These are phyloP conservation scores for Moricandia arvensis DNA, from an alignment of 345 rosid genomes.

Conservation along the genomic window DNA sequence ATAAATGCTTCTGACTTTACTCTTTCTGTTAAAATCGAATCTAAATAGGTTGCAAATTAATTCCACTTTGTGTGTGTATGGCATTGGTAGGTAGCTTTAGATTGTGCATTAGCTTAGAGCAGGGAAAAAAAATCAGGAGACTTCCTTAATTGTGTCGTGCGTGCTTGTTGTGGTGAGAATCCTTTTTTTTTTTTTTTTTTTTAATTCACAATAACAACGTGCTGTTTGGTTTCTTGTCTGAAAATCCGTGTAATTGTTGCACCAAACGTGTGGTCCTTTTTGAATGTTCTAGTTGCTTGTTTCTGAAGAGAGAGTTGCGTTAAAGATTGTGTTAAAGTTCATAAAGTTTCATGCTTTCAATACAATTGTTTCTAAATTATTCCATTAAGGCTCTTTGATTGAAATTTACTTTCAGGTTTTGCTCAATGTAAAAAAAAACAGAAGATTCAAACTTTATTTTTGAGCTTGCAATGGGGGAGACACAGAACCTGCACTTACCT, in stretches of 20 bases:
- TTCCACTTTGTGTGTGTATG: too few relatives aligned
- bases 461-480: constrained; percentile 61
- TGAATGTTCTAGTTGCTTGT: constrained; percentile 26
- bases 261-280: constrained; percentile 27
- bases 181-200: not conserved
- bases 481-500: constrained; percentile 60
- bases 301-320: constrained; percentile 10
- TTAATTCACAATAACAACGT: constrained; percentile 36
- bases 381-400: not conserved
- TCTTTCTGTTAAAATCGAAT: constrained; percentile 7
- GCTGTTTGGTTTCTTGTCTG: not conserved
- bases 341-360: not conserved
- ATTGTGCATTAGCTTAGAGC: too few relatives aligned
- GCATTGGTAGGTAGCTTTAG: constrained; percentile 12
- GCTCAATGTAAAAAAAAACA: constrained; percentile 19
- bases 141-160: too few relatives aligned
- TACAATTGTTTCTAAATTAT: not conserved
- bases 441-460: constrained; percentile 28
- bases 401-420: constrained; percentile 11
- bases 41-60: not conserved
- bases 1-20: constrained; percentile 17
- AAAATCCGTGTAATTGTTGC: not conserved
- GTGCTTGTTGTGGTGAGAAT: constrained; percentile 19
- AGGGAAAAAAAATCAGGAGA: too few relatives aligned
- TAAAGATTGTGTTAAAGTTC: constrained; percentile 3